Conservation (phyloP, 176 grass and related monocot species). For the Saccharum officinarum region DNA sequence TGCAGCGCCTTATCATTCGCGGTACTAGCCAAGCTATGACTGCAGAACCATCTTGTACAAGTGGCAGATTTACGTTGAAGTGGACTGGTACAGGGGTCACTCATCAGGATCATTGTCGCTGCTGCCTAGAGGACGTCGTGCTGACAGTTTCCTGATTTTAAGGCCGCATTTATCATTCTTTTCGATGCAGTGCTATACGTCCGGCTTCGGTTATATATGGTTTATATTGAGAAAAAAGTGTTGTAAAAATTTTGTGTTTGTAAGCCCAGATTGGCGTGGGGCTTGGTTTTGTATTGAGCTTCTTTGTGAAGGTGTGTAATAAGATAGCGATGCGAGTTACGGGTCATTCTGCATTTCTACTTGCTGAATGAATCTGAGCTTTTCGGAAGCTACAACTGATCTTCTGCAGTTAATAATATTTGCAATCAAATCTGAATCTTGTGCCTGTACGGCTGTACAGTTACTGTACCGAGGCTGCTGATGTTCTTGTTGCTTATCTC, state of each 20-base stretch:
- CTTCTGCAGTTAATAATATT: neutral
- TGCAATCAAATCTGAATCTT: neutral
- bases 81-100: constrained; percentile 18
- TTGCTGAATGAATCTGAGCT: neutral
- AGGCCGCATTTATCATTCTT: constrained; percentile 20
- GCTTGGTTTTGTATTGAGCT: constrained; percentile 38
- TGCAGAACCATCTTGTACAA: constrained; percentile 16
- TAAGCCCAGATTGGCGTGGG: constrained; percentile 10
- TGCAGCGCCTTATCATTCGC: neutral
- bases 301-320: constrained; percentile 44
- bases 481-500: neutral
- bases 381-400: neutral
- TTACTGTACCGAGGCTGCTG: neutral
- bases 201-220: constrained; percentile 1
- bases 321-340: constrained; percentile 35
- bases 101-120: constrained; percentile 3
- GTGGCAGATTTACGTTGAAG: constrained; percentile 23
- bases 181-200: constrained; percentile 1
- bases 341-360: constrained; percentile 14
- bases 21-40: neutral
- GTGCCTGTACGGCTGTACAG: neutral
- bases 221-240: constrained; percentile 45
- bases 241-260: constrained; percentile 52
- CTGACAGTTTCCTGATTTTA: constrained; percentile 26
- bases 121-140: constrained; percentile 8